A percentile compares a stretch with the other conserved stretches of the same genome.
Evolutionary conservation across 2,329 filamentous ascomycete species (phyloP).

Genomic region (Triangularia verruculosa): DNA sequence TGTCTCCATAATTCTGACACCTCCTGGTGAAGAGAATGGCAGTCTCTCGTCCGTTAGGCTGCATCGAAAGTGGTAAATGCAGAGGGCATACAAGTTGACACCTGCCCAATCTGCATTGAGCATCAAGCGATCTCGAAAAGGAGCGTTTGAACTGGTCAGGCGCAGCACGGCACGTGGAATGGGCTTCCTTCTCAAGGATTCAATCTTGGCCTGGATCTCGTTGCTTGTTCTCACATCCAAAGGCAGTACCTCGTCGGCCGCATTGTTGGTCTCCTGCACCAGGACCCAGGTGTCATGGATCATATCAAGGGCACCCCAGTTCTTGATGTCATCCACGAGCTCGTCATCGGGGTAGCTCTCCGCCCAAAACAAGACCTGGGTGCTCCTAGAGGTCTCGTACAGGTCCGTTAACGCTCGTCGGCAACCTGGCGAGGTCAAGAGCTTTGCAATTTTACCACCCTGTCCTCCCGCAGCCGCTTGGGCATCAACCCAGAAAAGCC

Average conservation of each 20-base stretch:
- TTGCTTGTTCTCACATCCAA: constrained; percentile 5
- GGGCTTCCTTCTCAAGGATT: constrained; percentile 5
- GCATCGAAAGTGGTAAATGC: constrained; percentile 21
- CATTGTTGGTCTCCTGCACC: constrained; percentile 21
- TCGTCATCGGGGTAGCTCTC: constrained; percentile 14
- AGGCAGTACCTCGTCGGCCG: neutral
- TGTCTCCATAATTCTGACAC: neutral
- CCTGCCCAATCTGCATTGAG: constrained; percentile 21
- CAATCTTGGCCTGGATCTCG: constrained; percentile 13
- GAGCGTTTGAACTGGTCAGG: constrained; percentile 10
- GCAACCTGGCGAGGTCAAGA: constrained; percentile 2
- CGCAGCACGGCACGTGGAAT: constrained; percentile 15
- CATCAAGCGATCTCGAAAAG: constrained; percentile 11
- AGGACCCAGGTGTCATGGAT: constrained; percentile 20
- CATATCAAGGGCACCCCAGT: constrained; percentile 16
- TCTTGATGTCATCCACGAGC: constrained; percentile 17
- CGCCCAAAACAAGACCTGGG: constrained; percentile 16
- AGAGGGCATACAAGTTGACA: constrained; percentile 16
- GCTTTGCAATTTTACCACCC: constrained; percentile 16
- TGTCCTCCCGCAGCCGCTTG: constrained; percentile 16
- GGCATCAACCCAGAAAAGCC: constrained; percentile 21
- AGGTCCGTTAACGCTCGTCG: constrained; percentile 5
- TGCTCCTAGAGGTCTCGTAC: constrained; percentile 12
- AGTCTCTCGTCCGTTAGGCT: neutral
- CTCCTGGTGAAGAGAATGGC: neutral